Evolutionary conservation across 2,329 filamentous ascomycete species (phyloP).

Genomic region (Aspergillus piperis): DNA sequence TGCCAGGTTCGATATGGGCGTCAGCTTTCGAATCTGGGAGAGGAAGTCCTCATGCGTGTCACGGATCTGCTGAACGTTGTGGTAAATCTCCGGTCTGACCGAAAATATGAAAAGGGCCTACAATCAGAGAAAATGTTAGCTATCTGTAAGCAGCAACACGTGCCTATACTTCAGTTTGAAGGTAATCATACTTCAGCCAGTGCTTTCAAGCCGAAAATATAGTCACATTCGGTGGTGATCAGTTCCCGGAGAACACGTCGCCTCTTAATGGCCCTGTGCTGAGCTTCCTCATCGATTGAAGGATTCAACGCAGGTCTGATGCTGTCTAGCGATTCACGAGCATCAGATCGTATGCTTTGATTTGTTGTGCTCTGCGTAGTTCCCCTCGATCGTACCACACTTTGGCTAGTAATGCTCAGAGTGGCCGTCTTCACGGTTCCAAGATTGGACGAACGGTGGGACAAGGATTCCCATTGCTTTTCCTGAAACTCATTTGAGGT

Average conservation of each 20-base stretch:
- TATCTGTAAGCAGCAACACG: not conserved
- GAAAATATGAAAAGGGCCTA: slow-evolving; percentile 76
- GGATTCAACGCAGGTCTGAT: slow-evolving; percentile 48
- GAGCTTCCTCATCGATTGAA: slow-evolving; percentile 67
- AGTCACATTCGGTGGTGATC: slow-evolving; percentile 81
- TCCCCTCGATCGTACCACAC: slow-evolving; percentile 62
- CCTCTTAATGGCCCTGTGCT: slow-evolving; percentile 71
- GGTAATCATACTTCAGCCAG: slow-evolving; percentile 71
- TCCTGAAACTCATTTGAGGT: slow-evolving; percentile 30
- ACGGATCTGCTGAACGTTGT: slow-evolving; percentile 76
- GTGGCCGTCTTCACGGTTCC: slow-evolving; percentile 80
- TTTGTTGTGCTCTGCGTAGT: slow-evolving; percentile 61
- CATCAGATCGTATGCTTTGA: slow-evolving; percentile 61
- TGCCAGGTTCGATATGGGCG: slow-evolving; percentile 61
- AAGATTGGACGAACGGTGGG: slow-evolving; percentile 78
- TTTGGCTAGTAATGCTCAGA: slow-evolving; percentile 72
- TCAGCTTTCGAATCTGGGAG: slow-evolving; percentile 67
- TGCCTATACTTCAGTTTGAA: not conserved
- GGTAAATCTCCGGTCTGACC: slow-evolving; percentile 72
- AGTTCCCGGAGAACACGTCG: slow-evolving; percentile 82
- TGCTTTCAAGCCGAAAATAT: slow-evolving; percentile 83
- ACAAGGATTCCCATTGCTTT: slow-evolving; percentile 61
- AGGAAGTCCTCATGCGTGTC: slow-evolving; percentile 82
- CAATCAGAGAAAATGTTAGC: slow-evolving; percentile 31
- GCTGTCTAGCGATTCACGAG: slow-evolving; percentile 64